phyloP scores from a whole-genome alignment of 148 eudicot genomes.

The Limonium bicolor region DNA sequence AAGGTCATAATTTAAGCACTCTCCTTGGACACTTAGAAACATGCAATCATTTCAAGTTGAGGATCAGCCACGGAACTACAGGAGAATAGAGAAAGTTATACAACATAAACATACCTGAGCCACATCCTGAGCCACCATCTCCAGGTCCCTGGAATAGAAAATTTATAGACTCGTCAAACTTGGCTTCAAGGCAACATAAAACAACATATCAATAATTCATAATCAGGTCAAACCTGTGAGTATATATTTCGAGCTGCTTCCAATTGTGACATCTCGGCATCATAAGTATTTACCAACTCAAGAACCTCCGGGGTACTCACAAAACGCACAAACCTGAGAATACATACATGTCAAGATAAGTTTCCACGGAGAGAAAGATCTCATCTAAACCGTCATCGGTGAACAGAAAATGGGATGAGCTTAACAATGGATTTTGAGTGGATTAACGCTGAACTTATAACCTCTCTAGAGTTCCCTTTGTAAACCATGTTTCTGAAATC shows the following conservation, averaged over 20 bases:
- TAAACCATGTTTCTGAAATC: slow-evolving; percentile 69
- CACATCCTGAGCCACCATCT: slow-evolving; percentile 43
- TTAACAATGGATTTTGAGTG: not conserved
- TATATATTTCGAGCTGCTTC: slow-evolving; percentile 90
- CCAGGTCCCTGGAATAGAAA: slow-evolving; percentile 49
- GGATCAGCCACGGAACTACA: too few species aligned
- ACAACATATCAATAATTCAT: slow-evolving; percentile 5
- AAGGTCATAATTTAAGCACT: too few species aligned
- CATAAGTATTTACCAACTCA: slow-evolving; percentile 65
- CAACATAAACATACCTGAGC: slow-evolving; percentile 25
- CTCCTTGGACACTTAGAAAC: too few species aligned
- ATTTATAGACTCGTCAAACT: slow-evolving; percentile 4
- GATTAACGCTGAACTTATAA: slow-evolving; percentile 9
- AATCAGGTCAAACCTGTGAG: slow-evolving; percentile 49
- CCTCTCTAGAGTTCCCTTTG: slow-evolving; percentile 96
- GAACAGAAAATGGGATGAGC: slow-evolving; percentile 1
- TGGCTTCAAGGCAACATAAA: slow-evolving; percentile 1
- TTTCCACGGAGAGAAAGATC: not conserved
- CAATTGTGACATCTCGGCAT: slow-evolving; percentile 87
- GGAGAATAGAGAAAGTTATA: not conserved
- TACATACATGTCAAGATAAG: slow-evolving; percentile 15
- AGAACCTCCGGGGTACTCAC: slow-evolving; percentile 87
- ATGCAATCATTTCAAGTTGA: too few species aligned
- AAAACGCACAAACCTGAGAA: slow-evolving; percentile 82
- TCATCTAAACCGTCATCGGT: not conserved